These are phyloP conservation scores for Triticum dicoccoides DNA, from an alignment of 176 grass and related monocot species.

Conservation along the genomic window DNA sequence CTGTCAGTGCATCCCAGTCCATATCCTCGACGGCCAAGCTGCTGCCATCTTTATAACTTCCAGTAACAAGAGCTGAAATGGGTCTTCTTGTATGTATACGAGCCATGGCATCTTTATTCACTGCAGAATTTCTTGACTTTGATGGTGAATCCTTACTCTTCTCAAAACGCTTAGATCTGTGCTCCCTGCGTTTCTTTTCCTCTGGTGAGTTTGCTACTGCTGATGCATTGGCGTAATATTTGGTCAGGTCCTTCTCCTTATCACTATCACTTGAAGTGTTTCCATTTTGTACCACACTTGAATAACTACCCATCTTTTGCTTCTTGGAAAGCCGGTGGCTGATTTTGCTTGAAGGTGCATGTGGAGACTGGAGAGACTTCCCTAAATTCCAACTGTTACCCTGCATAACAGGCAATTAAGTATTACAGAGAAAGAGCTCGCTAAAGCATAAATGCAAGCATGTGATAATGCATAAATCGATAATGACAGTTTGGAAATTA, in stretches of 20 bases:
- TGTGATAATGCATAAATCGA: background rate
- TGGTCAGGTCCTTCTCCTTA: constrained; percentile 76
- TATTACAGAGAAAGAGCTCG: constrained; percentile 4
- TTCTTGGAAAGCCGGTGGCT: constrained; percentile 54
- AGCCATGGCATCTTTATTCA: constrained; percentile 45
- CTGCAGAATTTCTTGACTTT: constrained; percentile 41
- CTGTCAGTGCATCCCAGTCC: constrained; percentile 87
- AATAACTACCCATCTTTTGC: constrained; percentile 43
- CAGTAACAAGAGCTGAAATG: constrained; percentile 53
- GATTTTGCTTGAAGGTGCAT: constrained; percentile 50
- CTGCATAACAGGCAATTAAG: constrained; percentile 27
- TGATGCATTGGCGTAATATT: constrained; percentile 72
- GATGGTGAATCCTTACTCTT: constrained; percentile 45
- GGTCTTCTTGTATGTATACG: constrained; percentile 52
- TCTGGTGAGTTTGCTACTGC: constrained; percentile 74
- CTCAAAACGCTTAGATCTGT: constrained; percentile 94
- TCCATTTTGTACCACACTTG: constrained; percentile 50
- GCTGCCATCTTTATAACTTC: constrained; percentile 54
- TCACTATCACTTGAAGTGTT: constrained; percentile 85
- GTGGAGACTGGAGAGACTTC: constrained; percentile 46
- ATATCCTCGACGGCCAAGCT: constrained; percentile 87
- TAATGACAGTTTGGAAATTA: background rate
- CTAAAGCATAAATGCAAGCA: background rate
- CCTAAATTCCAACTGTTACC: constrained; percentile 45
- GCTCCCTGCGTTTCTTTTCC: constrained; percentile 86